Evolutionary conservation across 2,329 filamentous ascomycete genomes (phyloP).

Genomic region (Beauveria sp.): DNA sequence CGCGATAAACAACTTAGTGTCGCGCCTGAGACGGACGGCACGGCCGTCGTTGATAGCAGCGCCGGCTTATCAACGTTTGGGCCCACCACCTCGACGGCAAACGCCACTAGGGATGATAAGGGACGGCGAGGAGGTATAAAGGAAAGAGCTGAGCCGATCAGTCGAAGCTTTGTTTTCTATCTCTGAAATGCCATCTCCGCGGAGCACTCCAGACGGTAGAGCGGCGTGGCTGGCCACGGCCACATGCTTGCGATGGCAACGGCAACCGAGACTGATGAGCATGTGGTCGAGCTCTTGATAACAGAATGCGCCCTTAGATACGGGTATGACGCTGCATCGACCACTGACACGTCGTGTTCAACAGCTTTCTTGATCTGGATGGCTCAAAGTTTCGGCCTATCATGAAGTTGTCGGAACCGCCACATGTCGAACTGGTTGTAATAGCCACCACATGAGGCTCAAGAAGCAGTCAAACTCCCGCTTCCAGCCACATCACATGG

Average conservation of each 20-base stretch:
- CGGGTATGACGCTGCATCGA: not conserved
- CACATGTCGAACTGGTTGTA: not conserved
- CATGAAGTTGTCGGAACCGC: not conserved
- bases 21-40: not conserved
- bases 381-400: not conserved
- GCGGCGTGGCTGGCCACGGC: not conserved
- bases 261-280: not conserved
- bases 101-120: constrained; percentile 1
- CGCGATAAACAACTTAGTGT: not conserved
- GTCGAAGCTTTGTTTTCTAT: constrained; percentile 2
- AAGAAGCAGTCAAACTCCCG: not conserved
- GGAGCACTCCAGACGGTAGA: not conserved
- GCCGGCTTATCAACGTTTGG: constrained; percentile 3
- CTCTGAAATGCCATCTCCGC: constrained; percentile 16
- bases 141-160: not conserved
- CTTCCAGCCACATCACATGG: too few relatives aligned
- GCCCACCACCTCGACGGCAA: not conserved
- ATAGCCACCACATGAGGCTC: not conserved
- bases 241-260: not conserved
- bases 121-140: not conserved
- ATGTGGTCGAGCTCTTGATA: not conserved
- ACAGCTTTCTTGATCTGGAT: not conserved
- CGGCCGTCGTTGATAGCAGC: not conserved
- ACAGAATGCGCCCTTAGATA: not conserved
- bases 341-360: not conserved